Evolutionary conservation across 768 basidiomycete species (phyloP), one percentile per base, ranked within the genome.

Genomic region (Coprinopsis marcescibilis): DNA sequence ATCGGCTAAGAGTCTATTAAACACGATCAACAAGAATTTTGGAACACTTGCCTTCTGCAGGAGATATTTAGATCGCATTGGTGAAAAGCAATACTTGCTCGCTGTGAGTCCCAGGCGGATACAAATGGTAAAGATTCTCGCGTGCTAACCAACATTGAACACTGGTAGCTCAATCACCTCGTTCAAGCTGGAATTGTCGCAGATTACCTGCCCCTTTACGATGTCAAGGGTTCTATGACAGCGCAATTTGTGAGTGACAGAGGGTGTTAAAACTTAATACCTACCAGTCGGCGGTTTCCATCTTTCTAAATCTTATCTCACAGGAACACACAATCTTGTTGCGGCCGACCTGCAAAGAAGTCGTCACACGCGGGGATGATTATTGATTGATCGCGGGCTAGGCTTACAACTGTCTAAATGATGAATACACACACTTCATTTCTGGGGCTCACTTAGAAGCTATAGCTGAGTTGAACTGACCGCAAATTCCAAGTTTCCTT

Each of bases 31-130:
- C 58, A 85, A 78, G 63, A 85, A 89, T 64, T 99, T 99, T 61
- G 94, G 92, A 23, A 95, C 95, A 10, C 66, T 98, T 50, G 94
- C 96, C 3, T 99, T 89, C 66, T 97, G 95, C 65, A 79, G 94
- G 56, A 76, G 96, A 51, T 99, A 99, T 65, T 78, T 99, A 15
- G 96, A 98, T 59, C 82, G 94, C 20, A 69, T 73, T 4, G 96
- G 96, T 12, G 93, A 97, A 70, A 90, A 79, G 69, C 90, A 86
- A 64, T 95, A 99, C 63, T 69, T 98, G 15, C 71, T 97, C 32
- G 95, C 89, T 48, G 90, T 96, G 47, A 49, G 78, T 67, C n/a
- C n/a, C n/a, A n/a, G n/a, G n/a, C 42, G 32, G 6, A 35, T 14
- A 12, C 10, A 21, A 44, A 35, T 25, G 35, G 26, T 42, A 24